These are phyloP conservation scores for Pyrus betulifolia DNA, from an alignment of 306 rosid species.

Conservation along the genomic window DNA sequence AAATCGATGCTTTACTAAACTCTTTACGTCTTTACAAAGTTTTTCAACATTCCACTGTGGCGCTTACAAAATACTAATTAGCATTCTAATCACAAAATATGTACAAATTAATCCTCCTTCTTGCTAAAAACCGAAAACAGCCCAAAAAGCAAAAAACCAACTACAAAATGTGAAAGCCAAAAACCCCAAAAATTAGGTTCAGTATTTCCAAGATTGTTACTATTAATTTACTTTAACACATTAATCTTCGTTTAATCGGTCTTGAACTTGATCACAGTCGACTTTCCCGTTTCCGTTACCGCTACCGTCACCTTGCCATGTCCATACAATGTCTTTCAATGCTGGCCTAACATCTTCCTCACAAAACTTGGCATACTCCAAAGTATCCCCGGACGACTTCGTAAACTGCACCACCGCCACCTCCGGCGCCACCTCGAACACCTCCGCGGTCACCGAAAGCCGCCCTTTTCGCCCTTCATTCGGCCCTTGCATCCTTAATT, in stretches of 20 bases:
- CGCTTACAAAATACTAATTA: not conserved
- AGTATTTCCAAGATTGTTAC: not conserved
- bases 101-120: not conserved
- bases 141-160: not conserved
- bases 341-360: constrained; percentile 64
- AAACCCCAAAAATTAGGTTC: not conserved
- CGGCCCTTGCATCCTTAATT: constrained; percentile 36
- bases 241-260: too few relatives aligned
- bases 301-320: constrained; percentile 65
- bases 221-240: not conserved
- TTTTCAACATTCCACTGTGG: too few relatives aligned
- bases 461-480: constrained; percentile 58
- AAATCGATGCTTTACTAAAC: too few relatives aligned
- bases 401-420: constrained; percentile 60
- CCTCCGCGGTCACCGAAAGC: constrained; percentile 57
- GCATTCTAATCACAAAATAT: not conserved
- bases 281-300: not conserved
- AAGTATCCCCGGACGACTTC: constrained; percentile 66
- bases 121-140: not conserved
- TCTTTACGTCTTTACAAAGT: too few relatives aligned
- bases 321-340: constrained; percentile 77
- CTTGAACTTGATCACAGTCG: constrained; percentile 1
- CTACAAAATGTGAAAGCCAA: not conserved
- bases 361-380: constrained; percentile 63
- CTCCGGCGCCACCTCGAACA: constrained; percentile 68